phyloP scores from a whole-genome alignment of 495 filamentous ascomycete genomes.

The Platismatia glauca region DNA sequence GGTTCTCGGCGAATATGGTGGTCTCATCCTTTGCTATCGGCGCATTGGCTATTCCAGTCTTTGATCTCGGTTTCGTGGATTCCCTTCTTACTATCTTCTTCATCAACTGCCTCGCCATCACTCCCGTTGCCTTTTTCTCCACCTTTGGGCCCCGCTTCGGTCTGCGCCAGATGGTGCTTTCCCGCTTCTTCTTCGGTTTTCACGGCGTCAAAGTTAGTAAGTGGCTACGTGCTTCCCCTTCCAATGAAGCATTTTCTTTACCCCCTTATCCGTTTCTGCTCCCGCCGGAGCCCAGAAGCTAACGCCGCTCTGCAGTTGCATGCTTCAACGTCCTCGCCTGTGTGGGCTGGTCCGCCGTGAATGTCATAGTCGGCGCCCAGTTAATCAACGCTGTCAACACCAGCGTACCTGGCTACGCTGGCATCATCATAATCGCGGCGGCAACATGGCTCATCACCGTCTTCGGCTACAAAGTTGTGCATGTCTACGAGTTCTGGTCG shows the following conservation, averaged over 20 bases:
- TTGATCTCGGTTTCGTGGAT: constrained; percentile 64
- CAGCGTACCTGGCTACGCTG: constrained; percentile 62
- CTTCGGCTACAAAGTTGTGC: constrained; percentile 77
- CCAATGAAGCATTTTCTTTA: neutral
- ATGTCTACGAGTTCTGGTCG: constrained; percentile 67
- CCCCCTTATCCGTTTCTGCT: neutral
- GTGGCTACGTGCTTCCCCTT: constrained; percentile 25
- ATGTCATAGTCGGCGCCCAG: constrained; percentile 76
- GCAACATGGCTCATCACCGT: constrained; percentile 62
- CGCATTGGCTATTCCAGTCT: constrained; percentile 57
- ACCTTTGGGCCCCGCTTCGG: constrained; percentile 72
- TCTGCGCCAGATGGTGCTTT: constrained; percentile 79
- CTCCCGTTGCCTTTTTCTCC: constrained; percentile 72
- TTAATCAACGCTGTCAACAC: constrained; percentile 68
- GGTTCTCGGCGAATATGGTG: constrained; percentile 79
- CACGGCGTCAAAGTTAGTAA: constrained; percentile 62
- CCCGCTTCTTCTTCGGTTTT: constrained; percentile 72
- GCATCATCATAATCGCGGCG: constrained; percentile 67
- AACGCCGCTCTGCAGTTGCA: constrained; percentile 41
- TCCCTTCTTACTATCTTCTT: constrained; percentile 68
- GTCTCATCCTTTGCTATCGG: constrained; percentile 77
- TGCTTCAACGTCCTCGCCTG: constrained; percentile 69
- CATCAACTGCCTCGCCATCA: constrained; percentile 65
- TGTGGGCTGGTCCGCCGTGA: constrained; percentile 67
- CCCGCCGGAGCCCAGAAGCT: neutral